Evolutionary conservation across 345 rosid genomes (phyloP).

Genomic region (Iberis pinnata): DNA sequence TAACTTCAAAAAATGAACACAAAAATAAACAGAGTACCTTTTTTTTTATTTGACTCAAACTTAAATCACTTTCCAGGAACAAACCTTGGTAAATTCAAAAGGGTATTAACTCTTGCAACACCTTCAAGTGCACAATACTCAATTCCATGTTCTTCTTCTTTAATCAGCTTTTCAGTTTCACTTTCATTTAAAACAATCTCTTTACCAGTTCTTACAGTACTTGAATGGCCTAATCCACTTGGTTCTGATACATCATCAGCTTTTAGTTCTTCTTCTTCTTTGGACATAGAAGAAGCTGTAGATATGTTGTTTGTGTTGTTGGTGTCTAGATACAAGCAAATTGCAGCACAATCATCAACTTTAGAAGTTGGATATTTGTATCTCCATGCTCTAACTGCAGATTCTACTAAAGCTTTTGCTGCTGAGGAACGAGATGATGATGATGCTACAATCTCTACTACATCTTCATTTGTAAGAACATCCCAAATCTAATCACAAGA

Average conservation of each 20-base stretch:
- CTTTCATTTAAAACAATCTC: slow-evolving; percentile 36
- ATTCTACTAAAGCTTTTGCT: slow-evolving; percentile 73
- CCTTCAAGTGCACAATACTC: slow-evolving; percentile 97
- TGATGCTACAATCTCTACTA: slow-evolving; percentile 69
- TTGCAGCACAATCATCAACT: slow-evolving; percentile 93
- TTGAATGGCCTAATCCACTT: slow-evolving; percentile 31
- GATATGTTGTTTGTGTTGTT: slow-evolving; percentile 31
- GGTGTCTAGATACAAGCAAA: slow-evolving; percentile 78
- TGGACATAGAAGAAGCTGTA: slow-evolving; percentile 37
- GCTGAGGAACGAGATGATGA: slow-evolving; percentile 63
- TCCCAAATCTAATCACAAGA: slow-evolving; percentile 73
- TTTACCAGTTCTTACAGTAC: slow-evolving; percentile 35
- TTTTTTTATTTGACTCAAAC: no score
- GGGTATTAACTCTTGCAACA: slow-evolving; percentile 84
- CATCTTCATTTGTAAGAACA: slow-evolving; percentile 86
- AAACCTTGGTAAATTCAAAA: slow-evolving; percentile 70
- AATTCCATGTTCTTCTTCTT: slow-evolving; percentile 37
- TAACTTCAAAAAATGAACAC: no score
- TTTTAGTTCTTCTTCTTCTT: slow-evolving; percentile 33
- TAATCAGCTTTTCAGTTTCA: slow-evolving; percentile 35
- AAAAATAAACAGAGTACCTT: no score
- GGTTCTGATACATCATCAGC: slow-evolving; percentile 29
- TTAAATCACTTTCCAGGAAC: slow-evolving; percentile 50
- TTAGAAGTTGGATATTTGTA: slow-evolving; percentile 86
- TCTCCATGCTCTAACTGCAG: slow-evolving; percentile 90